A percentile compares a stretch with the other conserved stretches of the same genome.
These are phyloP conservation scores for Pisolithus orientalis DNA, from an alignment of 768 basidiomycete species.

Conservation along the genomic window DNA sequence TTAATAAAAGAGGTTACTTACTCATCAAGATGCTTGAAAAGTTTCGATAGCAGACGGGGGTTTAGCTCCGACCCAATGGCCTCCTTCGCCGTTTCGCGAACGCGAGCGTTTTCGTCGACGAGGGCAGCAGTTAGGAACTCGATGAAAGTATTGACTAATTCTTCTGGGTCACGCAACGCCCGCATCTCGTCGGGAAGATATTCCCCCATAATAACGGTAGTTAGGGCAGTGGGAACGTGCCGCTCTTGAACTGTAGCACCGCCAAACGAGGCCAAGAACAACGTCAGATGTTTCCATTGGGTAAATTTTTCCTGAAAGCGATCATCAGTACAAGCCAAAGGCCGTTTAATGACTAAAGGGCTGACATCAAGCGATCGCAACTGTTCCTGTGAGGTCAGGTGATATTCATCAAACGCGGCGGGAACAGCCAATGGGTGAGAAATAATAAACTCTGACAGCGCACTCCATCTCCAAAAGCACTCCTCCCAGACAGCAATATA, in stretches of 20 bases:
- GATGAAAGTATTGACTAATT: slow-evolving; percentile 61
- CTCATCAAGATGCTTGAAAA: slow-evolving; percentile 72
- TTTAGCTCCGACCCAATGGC: slow-evolving; percentile 77
- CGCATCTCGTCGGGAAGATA: slow-evolving; percentile 70
- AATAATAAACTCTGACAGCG: slow-evolving; percentile 54
- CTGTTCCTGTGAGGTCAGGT: slow-evolving; percentile 32
- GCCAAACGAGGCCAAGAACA: slow-evolving; percentile 72
- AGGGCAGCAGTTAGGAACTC: slow-evolving; percentile 64
- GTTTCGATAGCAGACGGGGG: slow-evolving; percentile 55
- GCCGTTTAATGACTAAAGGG: neutral
- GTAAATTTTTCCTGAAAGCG: slow-evolving; percentile 55
- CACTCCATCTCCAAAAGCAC: slow-evolving; percentile 70
- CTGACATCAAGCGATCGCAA: slow-evolving; percentile 34
- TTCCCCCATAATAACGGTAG: slow-evolving; percentile 47
- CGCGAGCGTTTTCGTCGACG: slow-evolving; percentile 51
- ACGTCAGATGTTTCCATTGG: slow-evolving; percentile 82
- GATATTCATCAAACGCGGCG: slow-evolving; percentile 30
- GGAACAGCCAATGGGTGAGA: slow-evolving; percentile 29
- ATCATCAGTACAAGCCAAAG: slow-evolving; percentile 2
- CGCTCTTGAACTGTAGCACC: slow-evolving; percentile 56
- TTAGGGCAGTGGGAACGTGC: slow-evolving; percentile 44
- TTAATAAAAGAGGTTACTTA: slow-evolving; percentile 31
- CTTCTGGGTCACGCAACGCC: slow-evolving; percentile 50
- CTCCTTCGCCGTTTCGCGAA: slow-evolving; percentile 76
- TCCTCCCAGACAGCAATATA: slow-evolving; percentile 81